Evolutionary conservation across 2,329 filamentous ascomycete genomes (phyloP), one percentile per base, ranked within the genome.

Genomic region (Cercospora zeae-maydis): DNA sequence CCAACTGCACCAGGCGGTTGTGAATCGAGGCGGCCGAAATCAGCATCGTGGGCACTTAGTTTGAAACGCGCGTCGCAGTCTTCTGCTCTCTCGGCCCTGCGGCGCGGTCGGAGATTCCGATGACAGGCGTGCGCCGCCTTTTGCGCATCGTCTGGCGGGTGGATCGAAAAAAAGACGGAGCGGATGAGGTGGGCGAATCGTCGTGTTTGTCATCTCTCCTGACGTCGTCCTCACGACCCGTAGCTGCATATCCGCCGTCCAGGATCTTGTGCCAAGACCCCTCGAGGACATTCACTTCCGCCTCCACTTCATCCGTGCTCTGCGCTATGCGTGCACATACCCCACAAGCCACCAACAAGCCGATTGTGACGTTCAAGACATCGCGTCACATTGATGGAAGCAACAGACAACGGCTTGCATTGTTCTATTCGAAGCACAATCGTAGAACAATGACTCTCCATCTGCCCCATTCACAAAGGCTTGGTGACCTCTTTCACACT

Each of bases 1-100:
- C 63, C 19, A 75, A 67, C 61, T 75, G 73, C 19, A 68, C 64
- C 62, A 74, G 68, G 58, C 73, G 73, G 62, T 62, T 72, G 67
- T 69, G 72, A 34, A 74, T 65, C 37, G 72, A 71, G 10, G 67
- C 64, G 21, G 71, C 70, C 24, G 71, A 71, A 39, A 74, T 31
- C 24, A 71, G 66, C 67, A 69, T 69, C 27, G 53, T 27, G 31
- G 30, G 31, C n/a, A 45, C 19, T 24, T 19, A 2, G 47, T 11
- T 16, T 30, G 47, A 30, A 30, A 52, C 47, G 47, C 24, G 10
- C 47, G 24, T 30, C 47, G 47, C 24, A 13, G 36, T 56, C 31
- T 30, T 13, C 16, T 27, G 6, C 16, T 33, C 37, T 45, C 55
- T 36, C 42, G 31, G 30, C 24, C 47, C 47, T 52, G 47, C 24